Evolutionary conservation across 148 eudicot genomes (phyloP), one percentile per base, ranked within the genome.

Genomic region (Arctostaphylos glauca): DNA sequence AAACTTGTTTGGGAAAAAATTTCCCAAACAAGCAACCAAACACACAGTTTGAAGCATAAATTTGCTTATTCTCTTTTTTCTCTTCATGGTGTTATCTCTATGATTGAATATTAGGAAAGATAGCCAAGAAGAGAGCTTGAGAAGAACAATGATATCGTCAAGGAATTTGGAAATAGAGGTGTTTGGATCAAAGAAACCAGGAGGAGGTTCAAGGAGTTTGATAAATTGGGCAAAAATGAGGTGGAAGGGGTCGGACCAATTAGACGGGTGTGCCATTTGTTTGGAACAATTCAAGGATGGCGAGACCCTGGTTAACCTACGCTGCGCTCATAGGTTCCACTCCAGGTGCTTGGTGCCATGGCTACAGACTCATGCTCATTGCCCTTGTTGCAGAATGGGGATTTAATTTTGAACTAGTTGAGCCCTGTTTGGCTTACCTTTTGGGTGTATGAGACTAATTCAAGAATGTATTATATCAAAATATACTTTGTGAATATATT

Each of bases 311-410:
- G 87, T 86, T 18, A 90, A 89, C 43, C 79, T 94, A 58, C 84
- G 86, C 0, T 94, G 95, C 64, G 88, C 91, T 25, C 98, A 94
- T 79, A 88, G 84, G 47, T 94, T 94, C 85, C 98, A 94, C 79
- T 89, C 93, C 0, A 86, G 38, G 53, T 94, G 97, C 73, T 81
- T 94, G 87, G 23, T 83, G 53, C 98, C 98, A 49, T 94, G 98
- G 97, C 88, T 93, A 5, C 81, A 94, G 53, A 84, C 76, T 49
- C 84, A 88, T 82, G 79, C 93, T 0, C 98, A 88, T 44, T 93
- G 98, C 84, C 98, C 98, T 77, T 93, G 96, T 84, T 93, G 98
- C 77, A 84, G 95, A 74, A 83, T 70, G 77, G 84, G 83, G 38
- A 84, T 89, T 81, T 80, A 74, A 77, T 54, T 3, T 38, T 64